Evolutionary conservation across 345 rosid species (phyloP).

Genomic region (Salix brachista): DNA sequence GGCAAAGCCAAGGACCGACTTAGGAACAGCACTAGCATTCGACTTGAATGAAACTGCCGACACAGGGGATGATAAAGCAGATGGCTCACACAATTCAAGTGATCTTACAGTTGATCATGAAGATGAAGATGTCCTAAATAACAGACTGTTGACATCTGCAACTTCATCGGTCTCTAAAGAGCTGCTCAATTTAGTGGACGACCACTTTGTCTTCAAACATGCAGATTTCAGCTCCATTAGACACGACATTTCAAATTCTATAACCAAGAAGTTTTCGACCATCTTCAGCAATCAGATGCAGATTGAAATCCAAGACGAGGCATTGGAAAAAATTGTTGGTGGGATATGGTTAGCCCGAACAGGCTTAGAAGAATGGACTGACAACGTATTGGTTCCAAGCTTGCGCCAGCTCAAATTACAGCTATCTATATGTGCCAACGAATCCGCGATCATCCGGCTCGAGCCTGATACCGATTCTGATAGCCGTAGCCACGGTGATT

Average conservation of each 20-base stretch:
- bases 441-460: slow-evolving; percentile 44
- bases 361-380: slow-evolving; percentile 78
- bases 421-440: slow-evolving; percentile 25
- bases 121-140: slow-evolving; percentile 51
- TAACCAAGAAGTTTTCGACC: slow-evolving; percentile 46
- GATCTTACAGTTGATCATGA: slow-evolving; percentile 81
- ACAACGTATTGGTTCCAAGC: slow-evolving; percentile 63
- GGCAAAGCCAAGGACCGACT: slow-evolving; percentile 61
- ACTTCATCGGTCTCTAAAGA: slow-evolving; percentile 41
- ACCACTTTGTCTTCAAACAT: slow-evolving; percentile 61
- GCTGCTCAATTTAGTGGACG: slow-evolving; percentile 52
- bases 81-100: slow-evolving; percentile 80
- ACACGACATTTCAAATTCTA: slow-evolving; percentile 31
- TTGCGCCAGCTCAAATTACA: slow-evolving; percentile 48
- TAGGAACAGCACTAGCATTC: slow-evolving; percentile 38
- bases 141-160: slow-evolving; percentile 38
- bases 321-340: slow-evolving; percentile 62
- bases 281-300: slow-evolving; percentile 28
- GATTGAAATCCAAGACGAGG: slow-evolving; percentile 60
- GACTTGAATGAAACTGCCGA: slow-evolving; percentile 81
- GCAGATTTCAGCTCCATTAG: slow-evolving; percentile 56
- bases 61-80: slow-evolving; percentile 54
- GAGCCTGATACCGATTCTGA: slow-evolving; percentile 43
- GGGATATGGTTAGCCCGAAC: slow-evolving; percentile 61
- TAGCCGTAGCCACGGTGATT: slow-evolving; percentile 39